These are phyloP conservation scores for Amauroascus niger DNA, from an alignment of 2,329 filamentous ascomycete species.

Conservation along the genomic window DNA sequence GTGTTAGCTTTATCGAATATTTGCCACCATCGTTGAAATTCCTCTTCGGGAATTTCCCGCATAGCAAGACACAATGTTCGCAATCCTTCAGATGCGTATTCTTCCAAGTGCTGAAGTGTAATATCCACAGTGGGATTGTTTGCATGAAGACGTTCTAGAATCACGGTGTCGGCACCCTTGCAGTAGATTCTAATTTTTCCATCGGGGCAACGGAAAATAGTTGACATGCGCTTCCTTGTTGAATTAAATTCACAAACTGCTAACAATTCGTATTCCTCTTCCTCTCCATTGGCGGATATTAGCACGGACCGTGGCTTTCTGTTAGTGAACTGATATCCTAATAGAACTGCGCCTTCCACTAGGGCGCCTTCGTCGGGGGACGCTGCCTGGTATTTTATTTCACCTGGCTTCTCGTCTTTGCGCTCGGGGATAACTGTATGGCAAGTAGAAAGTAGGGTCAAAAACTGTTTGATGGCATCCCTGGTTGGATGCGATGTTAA, in stretches of 20 bases:
- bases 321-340: slow-evolving; percentile 85
- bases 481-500: slow-evolving; percentile 50
- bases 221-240: slow-evolving; percentile 92
- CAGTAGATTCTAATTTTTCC: slow-evolving; percentile 89
- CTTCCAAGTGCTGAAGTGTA: slow-evolving; percentile 93
- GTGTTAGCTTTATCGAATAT: slow-evolving; percentile 82
- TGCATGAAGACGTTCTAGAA: slow-evolving; percentile 75
- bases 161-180: slow-evolving; percentile 96
- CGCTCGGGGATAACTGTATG: slow-evolving; percentile 96
- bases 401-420: slow-evolving; percentile 62
- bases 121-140: slow-evolving; percentile 78
- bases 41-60: slow-evolving; percentile 81
- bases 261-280: slow-evolving; percentile 77
- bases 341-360: slow-evolving; percentile 73
- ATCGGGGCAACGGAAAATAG: slow-evolving; percentile 91
- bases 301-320: slow-evolving; percentile 83
- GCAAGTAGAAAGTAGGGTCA: slow-evolving; percentile 76
- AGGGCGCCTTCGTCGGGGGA: slow-evolving; percentile 96
- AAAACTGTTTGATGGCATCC: slow-evolving; percentile 68
- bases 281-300: slow-evolving; percentile 62
- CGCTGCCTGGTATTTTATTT: slow-evolving; percentile 95
- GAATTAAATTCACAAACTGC: slow-evolving; percentile 99
- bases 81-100: slow-evolving; percentile 92
- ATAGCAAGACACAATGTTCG: slow-evolving; percentile 90
- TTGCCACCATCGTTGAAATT: slow-evolving; percentile 77